Evolutionary conservation across 768 basidiomycete genomes (phyloP).

Genomic region (Rhizopogon vinicolor): DNA sequence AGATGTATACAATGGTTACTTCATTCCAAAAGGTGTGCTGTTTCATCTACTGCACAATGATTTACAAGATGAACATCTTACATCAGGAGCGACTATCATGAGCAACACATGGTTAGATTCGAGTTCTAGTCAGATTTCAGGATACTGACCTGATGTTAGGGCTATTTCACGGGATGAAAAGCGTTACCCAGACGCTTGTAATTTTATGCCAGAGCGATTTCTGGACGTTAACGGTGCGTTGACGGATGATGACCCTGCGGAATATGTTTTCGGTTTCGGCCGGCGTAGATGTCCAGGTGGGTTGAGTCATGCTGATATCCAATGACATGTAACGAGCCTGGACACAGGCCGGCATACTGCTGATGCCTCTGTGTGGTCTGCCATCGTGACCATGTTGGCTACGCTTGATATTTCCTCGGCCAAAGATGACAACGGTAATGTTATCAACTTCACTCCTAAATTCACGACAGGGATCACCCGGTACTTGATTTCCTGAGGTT

Average conservation of each 20-base stretch:
- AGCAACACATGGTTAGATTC: no score
- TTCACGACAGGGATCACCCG: background rate
- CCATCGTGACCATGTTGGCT: conserved; percentile 12
- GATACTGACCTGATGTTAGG: no score
- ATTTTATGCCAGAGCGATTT: conserved; percentile 12
- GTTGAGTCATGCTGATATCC: no score
- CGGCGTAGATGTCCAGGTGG: conserved; percentile 2
- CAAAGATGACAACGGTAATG: conserved; percentile 1
- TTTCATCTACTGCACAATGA: no score
- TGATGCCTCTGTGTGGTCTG: conserved; percentile 14
- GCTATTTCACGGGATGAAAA: background rate
- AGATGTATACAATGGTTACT: no score
- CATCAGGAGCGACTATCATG: no score
- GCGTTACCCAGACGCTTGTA: background rate
- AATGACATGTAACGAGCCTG: background rate
- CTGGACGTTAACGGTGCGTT: conserved; percentile 5
- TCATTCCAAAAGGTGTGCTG: no score
- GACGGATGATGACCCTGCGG: conserved; percentile 4
- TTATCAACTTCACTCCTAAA: background rate
- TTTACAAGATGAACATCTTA: no score
- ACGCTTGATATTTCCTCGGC: background rate
- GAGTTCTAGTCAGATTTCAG: no score
- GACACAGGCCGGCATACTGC: conserved; percentile 15
- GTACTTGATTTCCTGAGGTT: background rate
- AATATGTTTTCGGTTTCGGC: conserved; percentile 1